Base-by-base conservation (phyloP, 352 stramenopile genomes). In the Thraustochytrium sp. region DNA sequence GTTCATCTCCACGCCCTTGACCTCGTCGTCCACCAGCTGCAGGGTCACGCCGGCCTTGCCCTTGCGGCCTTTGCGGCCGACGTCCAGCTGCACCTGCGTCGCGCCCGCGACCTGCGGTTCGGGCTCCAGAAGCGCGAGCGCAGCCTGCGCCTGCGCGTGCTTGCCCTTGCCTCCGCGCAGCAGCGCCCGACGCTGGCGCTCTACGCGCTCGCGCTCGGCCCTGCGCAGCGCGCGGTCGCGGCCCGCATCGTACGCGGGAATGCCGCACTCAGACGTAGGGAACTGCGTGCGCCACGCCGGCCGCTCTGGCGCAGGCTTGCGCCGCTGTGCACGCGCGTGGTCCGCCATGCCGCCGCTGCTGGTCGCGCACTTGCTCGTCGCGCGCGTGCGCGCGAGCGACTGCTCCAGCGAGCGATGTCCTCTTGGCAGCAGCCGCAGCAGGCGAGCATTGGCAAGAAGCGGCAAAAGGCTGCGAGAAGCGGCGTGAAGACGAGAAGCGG, bases 1-100 rank as follows among this genome's bases (percentile, higher is more conserved):
- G 59, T 72, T 72, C 59, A 72, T 72, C 40, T 72, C 59, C 13
- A 72, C 26, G 40, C 59, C 59, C 9, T 72, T 72, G 8, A 31
- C 59, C 36, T 72, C 59, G 59, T 72, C 59, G 3, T 72, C 13
- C 42, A 72, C 59, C 16, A 72, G 29, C 26, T 72, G 59, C 1
- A 72, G 59, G 46, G 59, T 44, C 46, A 44, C 59, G 21, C 36
- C 13, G 9, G 13, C 26, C 46, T 72, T 72, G 42, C 59, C 1
- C 26, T 40, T 18, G 55, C 34, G 18, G 29, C 29, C 55, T 18
- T 65, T 65, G 16, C 29, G n/a, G n/a, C 55, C 55, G 13, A 65
- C 55, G 26, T 65, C 55, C 13, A 65, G 55, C 55, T 65, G 26
- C 2, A 65, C 55, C 0, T 34, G 26, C 26, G n/a, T n/a, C n/a